Conservation (phyloP, 495 filamentous ascomycete genomes). For the Neurospora cerealis region DNA sequence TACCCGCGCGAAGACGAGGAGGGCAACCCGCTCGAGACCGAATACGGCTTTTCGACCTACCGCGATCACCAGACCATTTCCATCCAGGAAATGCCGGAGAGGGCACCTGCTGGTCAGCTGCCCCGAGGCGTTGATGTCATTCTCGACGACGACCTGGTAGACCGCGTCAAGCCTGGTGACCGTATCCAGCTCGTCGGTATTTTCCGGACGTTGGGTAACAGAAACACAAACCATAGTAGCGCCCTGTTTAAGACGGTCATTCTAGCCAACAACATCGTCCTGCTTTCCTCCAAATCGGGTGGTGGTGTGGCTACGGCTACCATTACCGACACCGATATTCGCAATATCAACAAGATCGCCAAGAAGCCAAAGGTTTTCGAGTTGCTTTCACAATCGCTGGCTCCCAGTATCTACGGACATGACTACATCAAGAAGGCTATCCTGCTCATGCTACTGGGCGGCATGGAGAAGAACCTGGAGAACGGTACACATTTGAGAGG, state of each 20-base stretch:
- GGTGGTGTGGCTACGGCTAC: constrained; percentile 85
- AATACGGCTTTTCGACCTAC: constrained; percentile 93
- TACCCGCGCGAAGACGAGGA: constrained; percentile 95
- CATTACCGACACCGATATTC: constrained; percentile 95
- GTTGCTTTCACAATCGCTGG: constrained; percentile 86
- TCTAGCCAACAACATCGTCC: constrained; percentile 88
- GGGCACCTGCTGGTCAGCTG: constrained; percentile 90
- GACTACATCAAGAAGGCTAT: constrained; percentile 99
- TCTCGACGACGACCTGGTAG: constrained; percentile 92
- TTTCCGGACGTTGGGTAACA: constrained; percentile 85
- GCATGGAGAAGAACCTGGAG: constrained; percentile 97
- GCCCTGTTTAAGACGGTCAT: constrained; percentile 89
- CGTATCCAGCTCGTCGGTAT: constrained; percentile 92
- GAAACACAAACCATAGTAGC: constrained; percentile 77
- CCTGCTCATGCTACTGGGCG: constrained; percentile 90
- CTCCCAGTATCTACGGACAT: constrained; percentile 96
- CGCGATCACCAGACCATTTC: constrained; percentile 96
- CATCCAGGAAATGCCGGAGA: constrained; percentile 98
- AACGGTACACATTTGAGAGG: constrained; percentile 97
- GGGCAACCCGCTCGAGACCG: constrained; percentile 69
- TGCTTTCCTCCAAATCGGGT: constrained; percentile 91
- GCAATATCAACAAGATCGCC: constrained; percentile 95
- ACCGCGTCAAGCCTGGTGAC: constrained; percentile 90
- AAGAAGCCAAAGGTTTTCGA: constrained; percentile 96
- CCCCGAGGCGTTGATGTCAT: constrained; percentile 97